Evolutionary conservation across 2,329 filamentous ascomycete species (phyloP), one percentile per base, ranked within the genome.

Genomic region (Pseudocercospora fijiensis): DNA sequence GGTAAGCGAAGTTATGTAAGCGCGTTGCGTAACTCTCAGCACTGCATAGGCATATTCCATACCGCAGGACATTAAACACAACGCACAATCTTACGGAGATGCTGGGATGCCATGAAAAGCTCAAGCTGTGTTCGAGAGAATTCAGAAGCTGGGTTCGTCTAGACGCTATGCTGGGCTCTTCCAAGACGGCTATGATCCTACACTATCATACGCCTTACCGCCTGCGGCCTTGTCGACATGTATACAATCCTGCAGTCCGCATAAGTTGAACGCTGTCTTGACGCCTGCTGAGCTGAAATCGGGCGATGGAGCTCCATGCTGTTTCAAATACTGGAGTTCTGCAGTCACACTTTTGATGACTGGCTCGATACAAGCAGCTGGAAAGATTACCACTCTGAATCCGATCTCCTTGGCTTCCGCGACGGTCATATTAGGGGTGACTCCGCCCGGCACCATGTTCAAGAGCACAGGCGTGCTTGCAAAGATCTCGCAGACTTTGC

Each of bases 401-500:
- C 85, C 85, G 68, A 85, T 77, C 33, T 81, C 76, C 64, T 78
- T 78, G 2, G 84, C 84, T 67, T 86, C 82, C 0, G 79, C 73
- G 1, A 79, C 79, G 0, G 79, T 80, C 61, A 83, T 81, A 16
- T 82, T 76, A 0, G 85, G 85, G 13, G 81, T 84, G 13, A 81
- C 80, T 2, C 84, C 85, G 24, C 81, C 80, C 61, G 82, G 80
- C 0, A 87, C 85, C 61, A 81, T 83, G 69, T 87, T 87, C 57
- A 85, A 77, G 18, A 86, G 74, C 49, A 85, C 78, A 4, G 79
- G 64, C 77, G 83, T 78, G 70, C 80, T 80, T 2, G 78, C 78
- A 1, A 86, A 74, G 10, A 82, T 80, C 11, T 73, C 70, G 16
- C 82, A 81, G 0, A 80, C 78, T 22, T 74, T 70, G 16, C 82